Evolutionary conservation across 1,284 basidiomycete species (phyloP).

Genomic region (Cystobasidium slooffiae): DNA sequence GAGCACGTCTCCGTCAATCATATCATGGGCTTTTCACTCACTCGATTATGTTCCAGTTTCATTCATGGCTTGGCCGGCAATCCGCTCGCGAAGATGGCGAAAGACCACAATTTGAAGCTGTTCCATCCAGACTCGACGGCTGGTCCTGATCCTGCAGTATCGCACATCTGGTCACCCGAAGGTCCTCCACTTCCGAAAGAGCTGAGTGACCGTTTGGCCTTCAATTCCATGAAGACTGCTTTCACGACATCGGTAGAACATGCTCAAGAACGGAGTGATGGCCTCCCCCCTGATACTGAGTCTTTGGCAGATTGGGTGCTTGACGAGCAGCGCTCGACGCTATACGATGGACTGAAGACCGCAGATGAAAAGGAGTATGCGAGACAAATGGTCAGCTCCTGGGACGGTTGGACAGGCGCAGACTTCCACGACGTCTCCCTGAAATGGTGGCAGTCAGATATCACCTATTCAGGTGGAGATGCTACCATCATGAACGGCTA

Average conservation of each 20-base stretch:
- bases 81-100: conserved; percentile 47
- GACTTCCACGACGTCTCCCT: conserved; percentile 55
- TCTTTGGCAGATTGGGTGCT: conserved; percentile 17
- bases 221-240: conserved; percentile 44
- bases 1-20: neutral
- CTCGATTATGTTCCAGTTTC: conserved; percentile 43
- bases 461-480: conserved; percentile 34
- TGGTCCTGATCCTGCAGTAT: conserved; percentile 3
- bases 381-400: conserved; percentile 37
- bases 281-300: conserved; percentile 20
- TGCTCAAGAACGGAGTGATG: conserved; percentile 39
- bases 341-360: conserved; percentile 46
- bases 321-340: conserved; percentile 39
- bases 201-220: conserved; percentile 21
- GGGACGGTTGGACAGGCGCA: conserved; percentile 53
- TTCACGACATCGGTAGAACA: conserved; percentile 44
- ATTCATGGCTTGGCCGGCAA: conserved; percentile 51
- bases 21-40: neutral
- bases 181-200: conserved; percentile 35
- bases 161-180: neutral
- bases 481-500: conserved; percentile 37
- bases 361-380: conserved; percentile 42
- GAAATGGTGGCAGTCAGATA: conserved; percentile 50
- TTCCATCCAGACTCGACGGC: conserved; percentile 2
- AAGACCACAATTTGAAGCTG: conserved; percentile 46